Evolutionary conservation across 805 yeast genomes (phyloP).

Genomic region (Cyberlindnera veronae): DNA sequence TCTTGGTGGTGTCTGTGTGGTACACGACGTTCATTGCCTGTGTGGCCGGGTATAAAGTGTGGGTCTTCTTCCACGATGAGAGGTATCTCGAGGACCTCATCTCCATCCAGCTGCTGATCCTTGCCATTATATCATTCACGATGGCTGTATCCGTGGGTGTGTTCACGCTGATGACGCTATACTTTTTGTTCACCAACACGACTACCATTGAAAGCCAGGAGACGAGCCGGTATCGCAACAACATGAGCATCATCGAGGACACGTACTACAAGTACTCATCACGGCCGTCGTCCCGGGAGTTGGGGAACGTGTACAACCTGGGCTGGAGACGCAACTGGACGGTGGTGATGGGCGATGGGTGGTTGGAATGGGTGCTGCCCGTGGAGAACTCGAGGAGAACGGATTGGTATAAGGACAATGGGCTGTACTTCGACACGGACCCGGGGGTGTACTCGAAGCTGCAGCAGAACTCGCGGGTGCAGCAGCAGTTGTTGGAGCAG

Average conservation of each 20-base stretch:
- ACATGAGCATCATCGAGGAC: conserved; percentile 33
- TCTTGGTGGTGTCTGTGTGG: conserved; percentile 50
- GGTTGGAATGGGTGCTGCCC: conserved; percentile 75
- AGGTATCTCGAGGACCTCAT: conserved; percentile 41
- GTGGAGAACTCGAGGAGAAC: conserved; percentile 29
- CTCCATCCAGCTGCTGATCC: conserved; percentile 57
- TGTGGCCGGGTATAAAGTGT: conserved; percentile 41
- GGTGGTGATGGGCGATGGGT: conserved; percentile 66
- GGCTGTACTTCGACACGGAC: conserved; percentile 50
- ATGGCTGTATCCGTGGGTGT: conserved; percentile 53
- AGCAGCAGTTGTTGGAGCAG: conserved; percentile 23
- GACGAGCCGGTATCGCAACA: conserved; percentile 42
- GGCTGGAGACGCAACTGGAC: conserved; percentile 63
- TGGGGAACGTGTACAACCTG: conserved; percentile 73
- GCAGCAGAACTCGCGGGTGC: conserved; percentile 40
- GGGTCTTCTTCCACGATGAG: conserved; percentile 43
- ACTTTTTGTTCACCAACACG: conserved; percentile 56
- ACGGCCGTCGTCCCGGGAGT: conserved; percentile 39
- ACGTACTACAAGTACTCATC: conserved; percentile 36
- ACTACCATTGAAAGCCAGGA: conserved; percentile 84
- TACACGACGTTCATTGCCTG: conserved; percentile 43
- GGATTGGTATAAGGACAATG: conserved; percentile 35
- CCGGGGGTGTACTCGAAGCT: conserved; percentile 39
- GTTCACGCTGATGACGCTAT: conserved; percentile 56
- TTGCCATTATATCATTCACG: conserved; percentile 50